These are phyloP conservation scores for Yamadazyma akitaensis DNA, from an alignment of 805 yeast species.

Conservation along the genomic window DNA sequence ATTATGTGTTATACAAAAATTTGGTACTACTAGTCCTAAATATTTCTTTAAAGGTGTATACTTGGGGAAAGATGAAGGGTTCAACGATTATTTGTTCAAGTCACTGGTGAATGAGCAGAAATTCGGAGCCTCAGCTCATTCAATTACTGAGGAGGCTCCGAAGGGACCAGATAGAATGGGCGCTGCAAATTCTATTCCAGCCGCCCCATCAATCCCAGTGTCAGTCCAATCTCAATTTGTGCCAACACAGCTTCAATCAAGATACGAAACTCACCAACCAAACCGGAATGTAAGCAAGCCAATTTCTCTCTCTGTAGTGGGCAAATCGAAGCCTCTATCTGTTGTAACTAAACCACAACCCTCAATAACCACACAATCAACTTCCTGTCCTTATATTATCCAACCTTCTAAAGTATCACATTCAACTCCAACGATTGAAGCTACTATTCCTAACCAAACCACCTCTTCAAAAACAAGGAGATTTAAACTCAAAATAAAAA, in stretches of 20 bases:
- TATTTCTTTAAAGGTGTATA: conserved; percentile 16
- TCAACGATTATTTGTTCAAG: conserved; percentile 10
- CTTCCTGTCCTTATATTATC: neutral
- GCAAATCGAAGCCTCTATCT: no score
- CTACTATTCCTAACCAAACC: neutral
- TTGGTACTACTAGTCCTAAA: conserved; percentile 11
- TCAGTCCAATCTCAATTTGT: neutral
- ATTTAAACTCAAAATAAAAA: neutral
- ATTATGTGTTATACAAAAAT: conserved; percentile 20
- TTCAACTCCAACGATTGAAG: neutral
- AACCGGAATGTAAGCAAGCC: no score
- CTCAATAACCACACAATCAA: neutral
- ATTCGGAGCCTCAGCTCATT: neutral
- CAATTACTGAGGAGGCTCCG: neutral
- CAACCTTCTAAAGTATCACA: neutral
- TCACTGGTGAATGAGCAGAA: neutral
- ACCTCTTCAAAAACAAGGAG: conserved; percentile 2
- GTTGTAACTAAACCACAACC: neutral
- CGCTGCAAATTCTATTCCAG: neutral
- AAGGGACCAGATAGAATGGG: neutral
- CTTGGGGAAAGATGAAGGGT: conserved; percentile 17
- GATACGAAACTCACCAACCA: no score
- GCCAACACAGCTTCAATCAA: no score
- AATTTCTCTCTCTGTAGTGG: no score
- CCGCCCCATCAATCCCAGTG: neutral